Evolutionary conservation across 495 filamentous ascomycete genomes (phyloP).

Genomic region (Neohortaea acidophila): DNA sequence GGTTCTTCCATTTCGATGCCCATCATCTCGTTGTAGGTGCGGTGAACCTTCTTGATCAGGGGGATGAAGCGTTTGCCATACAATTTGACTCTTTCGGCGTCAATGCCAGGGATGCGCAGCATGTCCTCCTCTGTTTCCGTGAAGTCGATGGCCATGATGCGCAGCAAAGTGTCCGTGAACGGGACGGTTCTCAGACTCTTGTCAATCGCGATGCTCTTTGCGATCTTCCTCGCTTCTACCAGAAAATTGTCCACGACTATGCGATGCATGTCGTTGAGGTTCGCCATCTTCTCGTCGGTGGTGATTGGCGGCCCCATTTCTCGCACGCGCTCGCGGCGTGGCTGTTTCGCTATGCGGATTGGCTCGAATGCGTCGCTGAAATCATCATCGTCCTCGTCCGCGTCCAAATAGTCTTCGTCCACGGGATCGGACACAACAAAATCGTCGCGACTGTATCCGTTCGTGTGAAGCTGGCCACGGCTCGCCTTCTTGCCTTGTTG

Average conservation of each 20-base stretch:
- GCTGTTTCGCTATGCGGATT: slow-evolving; percentile 9
- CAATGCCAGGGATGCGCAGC: slow-evolving; percentile 49
- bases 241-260: slow-evolving; percentile 54
- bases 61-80: slow-evolving; percentile 54
- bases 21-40: slow-evolving; percentile 45
- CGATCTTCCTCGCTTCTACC: slow-evolving; percentile 43
- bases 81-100: slow-evolving; percentile 49
- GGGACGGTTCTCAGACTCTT: slow-evolving; percentile 46
- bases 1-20: slow-evolving; percentile 10
- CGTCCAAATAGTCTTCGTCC: slow-evolving; percentile 27
- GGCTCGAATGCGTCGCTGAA: slow-evolving; percentile 43
- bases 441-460: slow-evolving; percentile 36
- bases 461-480: slow-evolving; percentile 22
- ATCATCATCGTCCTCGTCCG: slow-evolving; percentile 32
- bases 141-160: slow-evolving; percentile 70
- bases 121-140: slow-evolving; percentile 48
- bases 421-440: slow-evolving; percentile 35
- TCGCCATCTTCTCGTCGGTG: slow-evolving; percentile 44
- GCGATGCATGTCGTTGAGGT: slow-evolving; percentile 44
- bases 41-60: slow-evolving; percentile 41
- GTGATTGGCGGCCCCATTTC: slow-evolving; percentile 57
- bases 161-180: slow-evolving; percentile 64
- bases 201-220: slow-evolving; percentile 49
- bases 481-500: slow-evolving; percentile 26
- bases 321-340: slow-evolving; percentile 21